A percentile compares a stretch with the other conserved stretches of the same genome.
These are phyloP conservation scores for Xylaria telfairii DNA, from an alignment of 495 filamentous ascomycete genomes.

Conservation along the genomic window DNA sequence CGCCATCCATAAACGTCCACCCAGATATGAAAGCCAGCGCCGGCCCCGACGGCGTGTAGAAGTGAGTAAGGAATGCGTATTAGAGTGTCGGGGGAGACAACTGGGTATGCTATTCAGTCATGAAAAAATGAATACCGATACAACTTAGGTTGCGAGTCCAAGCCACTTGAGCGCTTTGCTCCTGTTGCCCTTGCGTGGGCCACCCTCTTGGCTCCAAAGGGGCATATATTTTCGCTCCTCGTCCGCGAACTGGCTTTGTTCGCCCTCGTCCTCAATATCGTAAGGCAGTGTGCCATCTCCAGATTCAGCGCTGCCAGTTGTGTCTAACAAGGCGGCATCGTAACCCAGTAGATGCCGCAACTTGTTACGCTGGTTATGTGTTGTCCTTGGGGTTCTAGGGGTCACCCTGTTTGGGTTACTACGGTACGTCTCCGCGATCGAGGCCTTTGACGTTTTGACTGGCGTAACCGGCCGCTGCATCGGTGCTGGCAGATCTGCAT, in stretches of 20 bases:
- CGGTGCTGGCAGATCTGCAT: conserved; percentile 15
- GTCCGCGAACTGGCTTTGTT: conserved; percentile 34
- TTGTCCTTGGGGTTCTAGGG: conserved; percentile 29
- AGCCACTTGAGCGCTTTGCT: conserved; percentile 47
- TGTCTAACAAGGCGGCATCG: conserved; percentile 17
- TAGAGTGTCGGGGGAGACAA: not conserved
- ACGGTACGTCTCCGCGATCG: conserved; percentile 20
- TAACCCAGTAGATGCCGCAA: conserved; percentile 25
- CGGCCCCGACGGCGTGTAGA: not conserved
- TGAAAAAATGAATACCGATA: not conserved
- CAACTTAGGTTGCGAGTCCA: conserved; percentile 33
- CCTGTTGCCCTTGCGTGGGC: conserved; percentile 36
- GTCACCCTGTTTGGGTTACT: conserved; percentile 17
- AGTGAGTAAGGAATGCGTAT: not conserved
- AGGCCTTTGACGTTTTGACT: conserved; percentile 17
- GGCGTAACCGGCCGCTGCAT: conserved; percentile 9
- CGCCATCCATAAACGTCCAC: not conserved
- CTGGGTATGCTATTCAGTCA: too few species aligned
- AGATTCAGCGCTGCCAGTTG: not conserved
- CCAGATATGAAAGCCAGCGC: not conserved
- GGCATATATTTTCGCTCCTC: conserved; percentile 47
- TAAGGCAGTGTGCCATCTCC: conserved; percentile 20
- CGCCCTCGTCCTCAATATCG: conserved; percentile 35
- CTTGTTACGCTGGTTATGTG: conserved; percentile 28
- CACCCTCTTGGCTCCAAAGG: conserved; percentile 30